Conservation (phyloP, 768 basidiomycete genomes). For the Trametes meyenii region DNA sequence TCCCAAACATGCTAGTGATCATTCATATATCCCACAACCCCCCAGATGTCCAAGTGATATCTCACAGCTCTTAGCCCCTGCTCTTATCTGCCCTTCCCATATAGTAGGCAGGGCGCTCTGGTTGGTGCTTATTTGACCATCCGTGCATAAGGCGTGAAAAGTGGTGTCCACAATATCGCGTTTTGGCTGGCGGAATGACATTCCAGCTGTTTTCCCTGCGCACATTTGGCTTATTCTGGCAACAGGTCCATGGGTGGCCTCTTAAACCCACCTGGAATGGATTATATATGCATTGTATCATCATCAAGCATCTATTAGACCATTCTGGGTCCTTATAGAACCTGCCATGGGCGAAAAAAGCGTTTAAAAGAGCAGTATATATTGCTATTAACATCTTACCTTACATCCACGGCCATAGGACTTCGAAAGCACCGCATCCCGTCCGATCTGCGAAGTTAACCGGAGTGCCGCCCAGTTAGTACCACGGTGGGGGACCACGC, state of each 20-base stretch:
- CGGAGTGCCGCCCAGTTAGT: slow-evolving; percentile 65
- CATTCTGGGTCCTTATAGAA: background rate
- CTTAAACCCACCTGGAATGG: background rate
- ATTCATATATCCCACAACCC: slow-evolving; percentile 4
- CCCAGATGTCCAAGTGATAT: background rate
- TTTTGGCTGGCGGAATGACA: slow-evolving; percentile 2
- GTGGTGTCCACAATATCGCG: slow-evolving; percentile 34
- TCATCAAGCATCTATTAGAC: no score
- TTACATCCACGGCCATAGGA: slow-evolving; percentile 34
- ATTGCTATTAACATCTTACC: slow-evolving; percentile 7
- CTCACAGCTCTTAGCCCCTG: slow-evolving; percentile 9
- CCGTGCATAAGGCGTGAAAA: slow-evolving; percentile 28
- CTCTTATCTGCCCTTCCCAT: slow-evolving; percentile 28
- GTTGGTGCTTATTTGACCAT: slow-evolving; percentile 29
- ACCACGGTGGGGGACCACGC: slow-evolving; percentile 67
- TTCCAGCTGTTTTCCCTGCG: background rate
- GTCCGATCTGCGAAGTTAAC: slow-evolving; percentile 68
- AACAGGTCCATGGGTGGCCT: background rate
- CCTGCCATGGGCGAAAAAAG: background rate
- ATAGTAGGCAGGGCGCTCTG: slow-evolving; percentile 30
- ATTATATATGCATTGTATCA: background rate
- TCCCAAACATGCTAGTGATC: slow-evolving; percentile 7
- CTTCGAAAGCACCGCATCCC: slow-evolving; percentile 58
- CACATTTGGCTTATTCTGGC: background rate
- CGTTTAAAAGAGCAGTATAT: background rate